A percentile compares a stretch with the other conserved stretches of the same genome.
Conservation (phyloP, 345 rosid genomes). For the Leavenworthia alabamica region DNA sequence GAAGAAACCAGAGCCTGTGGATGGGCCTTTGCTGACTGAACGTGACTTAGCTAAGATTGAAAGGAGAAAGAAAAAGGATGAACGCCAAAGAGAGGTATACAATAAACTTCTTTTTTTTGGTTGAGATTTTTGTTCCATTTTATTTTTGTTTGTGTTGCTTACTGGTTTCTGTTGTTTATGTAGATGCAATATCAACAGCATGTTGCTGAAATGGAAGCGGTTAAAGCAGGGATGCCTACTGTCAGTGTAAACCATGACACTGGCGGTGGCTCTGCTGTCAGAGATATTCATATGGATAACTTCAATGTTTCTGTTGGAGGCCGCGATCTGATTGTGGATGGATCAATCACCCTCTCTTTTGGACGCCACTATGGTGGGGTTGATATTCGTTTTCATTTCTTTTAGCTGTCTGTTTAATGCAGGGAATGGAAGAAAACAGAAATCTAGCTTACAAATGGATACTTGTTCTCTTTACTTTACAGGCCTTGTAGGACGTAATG, state of each 20-base stretch:
- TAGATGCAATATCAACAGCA: conserved; percentile 88
- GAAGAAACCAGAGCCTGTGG: conserved; percentile 83
- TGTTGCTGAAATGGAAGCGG: conserved; percentile 97
- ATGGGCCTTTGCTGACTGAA: conserved; percentile 81
- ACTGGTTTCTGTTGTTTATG: conserved; percentile 11
- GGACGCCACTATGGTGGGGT: conserved; percentile 96
- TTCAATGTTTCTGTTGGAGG: conserved; percentile 93
- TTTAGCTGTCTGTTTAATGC: not conserved
- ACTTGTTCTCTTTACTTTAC: conserved; percentile 22
- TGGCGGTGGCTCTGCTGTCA: conserved; percentile 63
- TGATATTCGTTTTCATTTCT: conserved; percentile 1
- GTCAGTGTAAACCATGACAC: conserved; percentile 69
- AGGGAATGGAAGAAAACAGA: not conserved
- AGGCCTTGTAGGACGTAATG: conserved; percentile 98
- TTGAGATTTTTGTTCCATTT: not conserved
- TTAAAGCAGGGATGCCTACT: conserved; percentile 87
- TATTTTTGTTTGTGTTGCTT: not conserved
- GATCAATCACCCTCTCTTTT: conserved; percentile 71
- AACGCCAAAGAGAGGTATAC: conserved; percentile 85
- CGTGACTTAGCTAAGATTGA: conserved; percentile 76
- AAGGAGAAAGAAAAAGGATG: conserved; percentile 91
- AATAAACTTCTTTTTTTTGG: not conserved
- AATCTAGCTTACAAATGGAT: conserved; percentile 3
- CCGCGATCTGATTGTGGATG: conserved; percentile 94
- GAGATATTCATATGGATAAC: conserved; percentile 93